These are phyloP conservation scores for Chlamydomonas sp. DNA, from an alignment of 139 green algal genomes.

Conservation along the genomic window DNA sequence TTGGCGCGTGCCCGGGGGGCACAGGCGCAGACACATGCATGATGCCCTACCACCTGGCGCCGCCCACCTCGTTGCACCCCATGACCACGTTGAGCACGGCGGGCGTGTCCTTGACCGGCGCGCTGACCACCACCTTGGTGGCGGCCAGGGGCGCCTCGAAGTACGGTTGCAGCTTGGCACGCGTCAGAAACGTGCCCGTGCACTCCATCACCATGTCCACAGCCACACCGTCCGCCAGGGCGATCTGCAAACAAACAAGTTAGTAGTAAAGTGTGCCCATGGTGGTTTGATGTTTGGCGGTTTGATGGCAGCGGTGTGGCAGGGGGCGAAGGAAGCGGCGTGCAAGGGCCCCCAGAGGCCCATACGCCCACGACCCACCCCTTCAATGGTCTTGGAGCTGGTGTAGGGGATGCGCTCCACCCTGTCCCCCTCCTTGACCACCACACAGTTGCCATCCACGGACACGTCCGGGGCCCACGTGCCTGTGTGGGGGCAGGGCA, in stretches of 20 bases:
- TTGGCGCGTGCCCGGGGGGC: too few relatives aligned
- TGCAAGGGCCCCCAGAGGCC: background rate
- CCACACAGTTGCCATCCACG: constrained; percentile 58
- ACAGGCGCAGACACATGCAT: background rate
- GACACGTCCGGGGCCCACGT: constrained; percentile 63
- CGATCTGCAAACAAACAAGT: background rate
- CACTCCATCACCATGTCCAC: constrained; percentile 76
- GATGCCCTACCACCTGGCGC: background rate
- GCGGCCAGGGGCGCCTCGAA: constrained; percentile 66
- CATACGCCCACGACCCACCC: background rate
- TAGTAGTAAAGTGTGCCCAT: background rate
- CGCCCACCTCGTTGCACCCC: constrained; percentile 78
- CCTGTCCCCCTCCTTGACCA: constrained; percentile 59
- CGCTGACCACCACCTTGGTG: constrained; percentile 80
- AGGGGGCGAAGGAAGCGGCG: too few relatives aligned
- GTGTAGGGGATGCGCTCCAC: constrained; percentile 59
- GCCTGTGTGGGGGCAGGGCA: constrained; percentile 7
- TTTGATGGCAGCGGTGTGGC: too few relatives aligned
- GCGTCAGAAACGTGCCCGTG: constrained; percentile 78
- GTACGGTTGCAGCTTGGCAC: constrained; percentile 65
- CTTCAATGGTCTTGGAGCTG: constrained; percentile 28
- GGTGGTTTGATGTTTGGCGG: background rate
- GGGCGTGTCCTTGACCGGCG: constrained; percentile 83
- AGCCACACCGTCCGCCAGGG: background rate
- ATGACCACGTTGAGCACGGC: constrained; percentile 87